These are phyloP conservation scores for Saccharomycopsis malanga DNA, from an alignment of 805 yeast genomes.

Conservation along the genomic window DNA sequence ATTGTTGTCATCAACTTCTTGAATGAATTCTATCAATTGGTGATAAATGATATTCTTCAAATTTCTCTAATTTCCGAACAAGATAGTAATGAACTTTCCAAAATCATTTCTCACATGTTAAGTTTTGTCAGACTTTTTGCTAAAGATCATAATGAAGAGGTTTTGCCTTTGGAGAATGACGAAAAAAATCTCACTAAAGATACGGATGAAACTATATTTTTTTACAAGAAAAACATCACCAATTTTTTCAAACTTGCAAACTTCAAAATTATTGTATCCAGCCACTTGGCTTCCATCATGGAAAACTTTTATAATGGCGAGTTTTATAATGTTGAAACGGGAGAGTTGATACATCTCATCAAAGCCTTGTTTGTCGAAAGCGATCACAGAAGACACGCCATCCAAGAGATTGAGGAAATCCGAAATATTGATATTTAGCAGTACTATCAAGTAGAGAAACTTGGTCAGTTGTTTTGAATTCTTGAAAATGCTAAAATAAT, in stretches of 20 bases:
- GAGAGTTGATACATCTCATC: conserved; percentile 33
- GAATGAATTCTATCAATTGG: conserved; percentile 21
- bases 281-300: conserved; percentile 35
- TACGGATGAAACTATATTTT: conserved; percentile 3
- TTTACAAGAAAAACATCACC: conserved; percentile 11
- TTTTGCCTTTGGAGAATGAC: neutral
- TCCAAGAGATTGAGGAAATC: conserved; percentile 36
- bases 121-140: conserved; percentile 10
- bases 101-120: conserved; percentile 16
- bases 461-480: too few species aligned
- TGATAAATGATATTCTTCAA: conserved; percentile 18
- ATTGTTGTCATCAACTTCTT: conserved; percentile 17
- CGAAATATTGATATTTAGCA: conserved; percentile 26
- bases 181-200: neutral
- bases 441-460: too few species aligned
- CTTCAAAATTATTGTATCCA: conserved; percentile 16
- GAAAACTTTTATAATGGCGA: conserved; percentile 40
- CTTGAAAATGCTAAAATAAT: too few species aligned
- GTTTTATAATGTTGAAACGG: conserved; percentile 35
- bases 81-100: conserved; percentile 16
- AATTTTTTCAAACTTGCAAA: conserved; percentile 17
- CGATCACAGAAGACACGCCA: conserved; percentile 35
- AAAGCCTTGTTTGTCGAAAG: conserved; percentile 34
- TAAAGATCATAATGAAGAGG: neutral
- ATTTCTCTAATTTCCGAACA: conserved; percentile 14